A percentile compares a stretch with the other conserved stretches of the same genome.
phyloP scores from a whole-genome alignment of 2,329 filamentous ascomycete species.

The Nemania serpens region DNA sequence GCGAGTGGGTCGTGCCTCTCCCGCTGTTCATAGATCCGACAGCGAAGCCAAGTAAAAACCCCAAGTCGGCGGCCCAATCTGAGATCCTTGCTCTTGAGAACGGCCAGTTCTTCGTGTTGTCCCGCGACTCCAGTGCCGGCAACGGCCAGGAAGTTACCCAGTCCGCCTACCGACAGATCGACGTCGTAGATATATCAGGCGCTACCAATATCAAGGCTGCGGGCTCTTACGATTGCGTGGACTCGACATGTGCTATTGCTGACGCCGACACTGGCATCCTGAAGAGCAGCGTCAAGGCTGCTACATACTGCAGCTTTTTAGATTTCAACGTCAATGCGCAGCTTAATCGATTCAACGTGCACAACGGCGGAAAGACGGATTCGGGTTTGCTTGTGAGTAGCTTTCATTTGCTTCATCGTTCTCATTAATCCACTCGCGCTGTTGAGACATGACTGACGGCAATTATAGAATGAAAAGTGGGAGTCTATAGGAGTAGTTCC shows the following conservation, averaged over 20 bases:
- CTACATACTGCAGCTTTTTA: slow-evolving; percentile 67
- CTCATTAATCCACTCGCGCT: not conserved
- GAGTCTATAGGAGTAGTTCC: slow-evolving; percentile 69
- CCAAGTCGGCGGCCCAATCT: slow-evolving; percentile 66
- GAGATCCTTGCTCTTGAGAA: slow-evolving; percentile 68
- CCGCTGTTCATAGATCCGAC: slow-evolving; percentile 60
- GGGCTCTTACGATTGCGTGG: slow-evolving; percentile 44
- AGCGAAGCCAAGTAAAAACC: slow-evolving; percentile 50
- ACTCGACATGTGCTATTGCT: slow-evolving; percentile 34
- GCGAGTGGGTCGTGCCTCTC: slow-evolving; percentile 70
- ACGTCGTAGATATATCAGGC: slow-evolving; percentile 67
- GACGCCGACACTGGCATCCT: slow-evolving; percentile 54
- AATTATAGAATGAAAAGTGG: slow-evolving; percentile 71
- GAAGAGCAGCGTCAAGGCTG: slow-evolving; percentile 57
- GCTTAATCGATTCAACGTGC: slow-evolving; percentile 67
- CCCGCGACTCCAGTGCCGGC: slow-evolving; percentile 66
- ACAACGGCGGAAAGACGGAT: slow-evolving; percentile 69
- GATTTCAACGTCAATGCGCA: slow-evolving; percentile 70
- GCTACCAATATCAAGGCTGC: slow-evolving; percentile 64
- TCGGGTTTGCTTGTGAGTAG: slow-evolving; percentile 51
- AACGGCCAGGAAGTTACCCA: slow-evolving; percentile 56
- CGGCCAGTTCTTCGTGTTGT: slow-evolving; percentile 68
- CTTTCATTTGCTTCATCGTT: not conserved
- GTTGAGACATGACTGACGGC: slow-evolving; percentile 15
- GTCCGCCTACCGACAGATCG: slow-evolving; percentile 69